Evolutionary conservation across 352 stramenopile genomes (phyloP).

Genomic region (Phytophthora brassicae): DNA sequence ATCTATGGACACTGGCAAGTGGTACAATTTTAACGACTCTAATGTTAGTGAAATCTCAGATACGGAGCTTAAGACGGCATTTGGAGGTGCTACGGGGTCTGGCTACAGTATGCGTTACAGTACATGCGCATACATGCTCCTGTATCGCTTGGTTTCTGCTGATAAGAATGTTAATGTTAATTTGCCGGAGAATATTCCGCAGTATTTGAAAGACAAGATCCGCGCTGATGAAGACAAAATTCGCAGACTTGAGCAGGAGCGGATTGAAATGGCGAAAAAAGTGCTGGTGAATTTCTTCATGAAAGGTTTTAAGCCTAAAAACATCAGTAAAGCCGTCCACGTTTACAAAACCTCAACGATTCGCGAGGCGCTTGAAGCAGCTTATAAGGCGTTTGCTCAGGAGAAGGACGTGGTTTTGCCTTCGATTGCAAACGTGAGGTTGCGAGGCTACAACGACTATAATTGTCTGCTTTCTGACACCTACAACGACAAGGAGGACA

Average conservation of each 20-base stretch:
- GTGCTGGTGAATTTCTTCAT: constrained; percentile 81
- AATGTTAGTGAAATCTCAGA: constrained; percentile 80
- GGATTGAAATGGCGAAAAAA: constrained; percentile 73
- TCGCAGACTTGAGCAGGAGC: constrained; percentile 57
- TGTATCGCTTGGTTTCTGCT: constrained; percentile 81
- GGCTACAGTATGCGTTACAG: constrained; percentile 69
- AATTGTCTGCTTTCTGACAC: constrained; percentile 65
- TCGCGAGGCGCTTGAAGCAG: constrained; percentile 44
- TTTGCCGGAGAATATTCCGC: constrained; percentile 56
- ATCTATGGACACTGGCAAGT: constrained; percentile 75
- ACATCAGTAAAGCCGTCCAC: constrained; percentile 67
- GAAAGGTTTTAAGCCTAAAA: constrained; percentile 67
- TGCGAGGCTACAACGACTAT: constrained; percentile 81
- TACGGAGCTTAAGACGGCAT: constrained; percentile 74
- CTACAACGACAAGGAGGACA: constrained; percentile 57
- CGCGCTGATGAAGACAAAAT: constrained; percentile 65
- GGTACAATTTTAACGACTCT: constrained; percentile 90
- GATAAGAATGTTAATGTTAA: constrained; percentile 73
- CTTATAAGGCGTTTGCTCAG: constrained; percentile 56
- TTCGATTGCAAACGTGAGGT: constrained; percentile 54
- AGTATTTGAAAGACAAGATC: constrained; percentile 72
- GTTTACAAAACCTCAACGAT: constrained; percentile 80
- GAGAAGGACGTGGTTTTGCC: constrained; percentile 55
- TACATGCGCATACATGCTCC: constrained; percentile 91
- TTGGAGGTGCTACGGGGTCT: constrained; percentile 53